Percentiles rank a stretch among this genome's conserved stretches.
phyloP scores from a whole-genome alignment of 148 eudicot genomes.

The Cornus suecica region DNA sequence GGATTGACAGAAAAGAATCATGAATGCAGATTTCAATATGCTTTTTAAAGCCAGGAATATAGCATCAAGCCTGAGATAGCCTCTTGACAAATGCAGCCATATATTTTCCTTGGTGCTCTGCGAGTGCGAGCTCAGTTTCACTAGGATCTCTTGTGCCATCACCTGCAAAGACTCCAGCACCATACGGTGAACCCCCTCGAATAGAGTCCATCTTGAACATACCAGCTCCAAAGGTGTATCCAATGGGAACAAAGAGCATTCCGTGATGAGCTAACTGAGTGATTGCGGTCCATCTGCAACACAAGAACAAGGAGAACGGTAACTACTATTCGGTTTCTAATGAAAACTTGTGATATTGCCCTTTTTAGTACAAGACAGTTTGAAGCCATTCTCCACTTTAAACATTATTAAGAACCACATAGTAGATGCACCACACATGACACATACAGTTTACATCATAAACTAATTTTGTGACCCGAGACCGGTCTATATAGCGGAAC shows the following conservation, averaged over 20 bases:
- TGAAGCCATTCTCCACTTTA: neutral
- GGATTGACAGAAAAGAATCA: neutral
- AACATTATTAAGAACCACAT: neutral
- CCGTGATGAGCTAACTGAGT: conserved; percentile 92
- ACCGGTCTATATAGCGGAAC: too few relatives aligned
- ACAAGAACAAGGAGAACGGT: conserved; percentile 2
- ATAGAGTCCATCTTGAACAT: conserved; percentile 89
- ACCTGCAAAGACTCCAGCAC: conserved; percentile 90
- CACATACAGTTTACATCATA: neutral
- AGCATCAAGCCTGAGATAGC: conserved; percentile 43
- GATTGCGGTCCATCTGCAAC: conserved; percentile 87
- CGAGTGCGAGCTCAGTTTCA: conserved; percentile 74
- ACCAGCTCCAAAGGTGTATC: conserved; percentile 87
- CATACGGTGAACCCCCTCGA: conserved; percentile 84
- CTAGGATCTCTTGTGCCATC: conserved; percentile 76
- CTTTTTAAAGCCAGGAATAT: neutral
- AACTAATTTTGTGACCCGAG: too few relatives aligned
- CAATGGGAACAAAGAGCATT: conserved; percentile 88
- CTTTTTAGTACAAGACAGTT: neutral
- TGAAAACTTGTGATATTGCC: neutral
- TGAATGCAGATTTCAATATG: neutral
- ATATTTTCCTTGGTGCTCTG: conserved; percentile 90
- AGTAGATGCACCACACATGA: neutral
- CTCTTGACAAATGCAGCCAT: conserved; percentile 81
- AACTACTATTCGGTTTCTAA: neutral